Evolutionary conservation across 2,329 filamentous ascomycete species (phyloP), one percentile per base, ranked within the genome.

Genomic region (Xylaria hypoxylon): DNA sequence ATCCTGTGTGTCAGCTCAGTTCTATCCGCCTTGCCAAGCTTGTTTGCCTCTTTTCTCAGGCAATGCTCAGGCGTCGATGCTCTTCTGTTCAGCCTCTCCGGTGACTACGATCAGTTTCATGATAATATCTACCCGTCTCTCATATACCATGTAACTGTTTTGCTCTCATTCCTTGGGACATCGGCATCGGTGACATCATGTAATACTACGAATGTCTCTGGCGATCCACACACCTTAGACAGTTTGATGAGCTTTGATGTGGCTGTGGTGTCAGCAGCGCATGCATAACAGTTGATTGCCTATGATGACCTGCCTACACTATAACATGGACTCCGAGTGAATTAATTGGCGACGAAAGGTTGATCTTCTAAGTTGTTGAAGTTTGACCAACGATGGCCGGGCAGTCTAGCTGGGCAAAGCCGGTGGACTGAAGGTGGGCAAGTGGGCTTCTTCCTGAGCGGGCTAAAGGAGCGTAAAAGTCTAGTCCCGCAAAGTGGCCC

Each of bases 151-250:
- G 28, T 28, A 44, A 31, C n/a, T 44, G 52, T 31, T 38, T 56
- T 17, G 33, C 53, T 24, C 40, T 59, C 56, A 56, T 57, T 38
- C 38, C 33, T 40, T 62, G 7, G 52, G 35, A n/a, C n/a, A n/a
- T n/a, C n/a, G 45, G 8, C 42, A 38, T 56, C 52, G 22, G 57
- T 69, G 67, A 69, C 67, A 69, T 69, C 67, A 67, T 64, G 48
- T 59, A 57, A 65, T 60, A 65, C 42, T 57, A 38, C 28, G 51
- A 47, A 45, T 42, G 35, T 53, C 42, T 52, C 51, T 44, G 50
- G 35, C 35, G 38, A 28, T 45, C 42, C 48, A 42, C 50, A 52
- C 38, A 45, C 3, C 45, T 28, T 61, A 33, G 44, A 66, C 52
- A 50, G 45, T 51, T 40, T 35, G 24, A 47, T 65, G 19, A n/a